phyloP scores from a whole-genome alignment of 169 alveolate species.

The Cryptosporidium xiaoi region DNA sequence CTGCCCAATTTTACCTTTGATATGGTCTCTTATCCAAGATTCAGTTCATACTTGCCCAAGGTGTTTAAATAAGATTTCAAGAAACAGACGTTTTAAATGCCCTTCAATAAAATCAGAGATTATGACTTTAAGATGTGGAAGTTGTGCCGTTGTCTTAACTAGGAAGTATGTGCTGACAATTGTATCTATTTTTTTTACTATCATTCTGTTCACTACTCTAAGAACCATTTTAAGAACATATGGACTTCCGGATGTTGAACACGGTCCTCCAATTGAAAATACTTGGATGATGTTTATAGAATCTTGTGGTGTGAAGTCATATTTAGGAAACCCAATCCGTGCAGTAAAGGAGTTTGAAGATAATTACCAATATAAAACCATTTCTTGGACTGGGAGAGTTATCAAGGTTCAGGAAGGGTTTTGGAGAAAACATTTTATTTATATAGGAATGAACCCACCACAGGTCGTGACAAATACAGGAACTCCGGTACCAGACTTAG shows the following conservation, averaged over 20 bases:
- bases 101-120: slow-evolving; percentile 75
- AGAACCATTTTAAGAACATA: slow-evolving; percentile 47
- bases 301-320: slow-evolving; percentile 73
- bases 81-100: slow-evolving; percentile 62
- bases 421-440: slow-evolving; percentile 71
- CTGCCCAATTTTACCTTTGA: slow-evolving; percentile 66
- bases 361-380: slow-evolving; percentile 61
- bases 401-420: slow-evolving; percentile 75
- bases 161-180: slow-evolving; percentile 56
- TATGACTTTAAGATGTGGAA: slow-evolving; percentile 72
- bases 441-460: slow-evolving; percentile 73
- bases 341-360: slow-evolving; percentile 75
- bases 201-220: slow-evolving; percentile 41
- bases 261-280: slow-evolving; percentile 71
- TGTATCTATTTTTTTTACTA: slow-evolving; percentile 23
- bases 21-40: slow-evolving; percentile 76
- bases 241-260: slow-evolving; percentile 73
- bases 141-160: slow-evolving; percentile 75
- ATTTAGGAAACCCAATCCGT: slow-evolving; percentile 74
- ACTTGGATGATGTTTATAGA: slow-evolving; percentile 73
- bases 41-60: slow-evolving; percentile 76
- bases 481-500: slow-evolving; percentile 67
- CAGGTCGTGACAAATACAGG: slow-evolving; percentile 58
- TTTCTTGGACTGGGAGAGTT: slow-evolving; percentile 76
- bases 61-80: slow-evolving; percentile 70